phyloP scores from a whole-genome alignment of 176 grass and related monocot species.

The Calamus simplicifolius region DNA sequence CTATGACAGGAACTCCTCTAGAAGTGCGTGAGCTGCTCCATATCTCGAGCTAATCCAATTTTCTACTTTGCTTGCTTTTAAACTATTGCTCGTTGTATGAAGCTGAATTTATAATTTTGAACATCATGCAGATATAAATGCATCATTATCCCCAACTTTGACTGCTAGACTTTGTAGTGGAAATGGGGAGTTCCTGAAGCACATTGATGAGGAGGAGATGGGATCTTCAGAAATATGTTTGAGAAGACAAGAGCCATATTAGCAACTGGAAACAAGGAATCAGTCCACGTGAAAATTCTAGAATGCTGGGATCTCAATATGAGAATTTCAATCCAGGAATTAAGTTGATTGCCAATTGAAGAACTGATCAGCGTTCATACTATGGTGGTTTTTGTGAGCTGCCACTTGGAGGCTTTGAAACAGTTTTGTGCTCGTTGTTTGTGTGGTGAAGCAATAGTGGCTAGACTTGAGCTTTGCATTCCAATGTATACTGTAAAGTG shows the following conservation, averaged over 20 bases:
- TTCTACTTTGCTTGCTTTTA: constrained; percentile 7
- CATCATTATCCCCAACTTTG: constrained; percentile 69
- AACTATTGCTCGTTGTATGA: neutral
- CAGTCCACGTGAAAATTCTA: too few relatives aligned
- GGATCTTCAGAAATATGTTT: constrained; percentile 30
- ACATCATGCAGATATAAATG: constrained; percentile 44
- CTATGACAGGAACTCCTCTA: constrained; percentile 53
- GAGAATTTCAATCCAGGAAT: too few relatives aligned
- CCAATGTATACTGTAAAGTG: too few relatives aligned
- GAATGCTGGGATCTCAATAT: too few relatives aligned
- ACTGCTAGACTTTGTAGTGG: constrained; percentile 38
- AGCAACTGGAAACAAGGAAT: neutral
- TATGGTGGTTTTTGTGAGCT: too few relatives aligned
- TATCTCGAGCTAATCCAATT: constrained; percentile 3
- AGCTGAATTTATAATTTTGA: neutral
- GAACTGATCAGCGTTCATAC: too few relatives aligned
- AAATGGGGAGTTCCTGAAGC: constrained; percentile 67
- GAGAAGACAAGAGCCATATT: constrained; percentile 65
- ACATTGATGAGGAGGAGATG: constrained; percentile 43
- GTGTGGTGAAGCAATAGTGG: too few relatives aligned
- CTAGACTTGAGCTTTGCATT: too few relatives aligned
- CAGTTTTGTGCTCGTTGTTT: too few relatives aligned
- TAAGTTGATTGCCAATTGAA: too few relatives aligned
- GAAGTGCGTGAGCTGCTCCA: constrained; percentile 29
- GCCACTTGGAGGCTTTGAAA: neutral